Percentiles rank a stretch among this genome's conserved stretches.
These are phyloP conservation scores for Drosera capensis DNA, from an alignment of 148 eudicot genomes.

Conservation along the genomic window DNA sequence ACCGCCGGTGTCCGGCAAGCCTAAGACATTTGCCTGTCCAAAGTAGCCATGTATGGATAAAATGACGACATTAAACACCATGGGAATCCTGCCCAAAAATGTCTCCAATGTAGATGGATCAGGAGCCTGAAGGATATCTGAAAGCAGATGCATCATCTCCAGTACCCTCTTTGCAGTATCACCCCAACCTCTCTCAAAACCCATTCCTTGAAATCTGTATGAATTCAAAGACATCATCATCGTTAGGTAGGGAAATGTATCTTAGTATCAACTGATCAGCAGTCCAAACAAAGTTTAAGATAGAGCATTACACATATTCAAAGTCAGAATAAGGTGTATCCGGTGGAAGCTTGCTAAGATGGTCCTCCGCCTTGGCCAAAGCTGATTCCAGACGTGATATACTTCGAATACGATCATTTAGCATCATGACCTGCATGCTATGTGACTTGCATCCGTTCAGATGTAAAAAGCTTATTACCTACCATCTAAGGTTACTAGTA, in stretches of 20 bases:
- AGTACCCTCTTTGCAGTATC: constrained; percentile 54
- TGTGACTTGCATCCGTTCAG: no score
- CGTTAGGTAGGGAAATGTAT: neutral
- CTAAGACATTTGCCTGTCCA: constrained; percentile 96
- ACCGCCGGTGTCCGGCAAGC: constrained; percentile 98
- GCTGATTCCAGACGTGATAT: constrained; percentile 61
- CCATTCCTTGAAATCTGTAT: constrained; percentile 71
- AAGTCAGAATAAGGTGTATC: constrained; percentile 70
- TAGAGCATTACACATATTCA: constrained; percentile 44
- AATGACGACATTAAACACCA: constrained; percentile 93
- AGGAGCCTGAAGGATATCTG: constrained; percentile 94
- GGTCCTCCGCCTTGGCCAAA: constrained; percentile 70
- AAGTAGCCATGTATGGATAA: constrained; percentile 87
- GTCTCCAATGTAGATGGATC: constrained; percentile 77
- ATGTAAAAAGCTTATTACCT: no score
- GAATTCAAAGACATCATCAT: neutral
- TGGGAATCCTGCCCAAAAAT: constrained; percentile 86
- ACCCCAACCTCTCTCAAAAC: constrained; percentile 99
- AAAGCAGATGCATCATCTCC: constrained; percentile 87
- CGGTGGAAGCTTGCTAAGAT: constrained; percentile 50
- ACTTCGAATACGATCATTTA: constrained; percentile 72
- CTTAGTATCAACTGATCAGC: no score
- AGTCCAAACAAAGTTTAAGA: neutral
- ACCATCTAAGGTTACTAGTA: no score
- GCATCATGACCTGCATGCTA: constrained; percentile 59